A percentile compares a stretch with the other conserved stretches of the same genome.
Evolutionary conservation across 495 filamentous ascomycete species (phyloP).

Genomic region (Poronia punctata): DNA sequence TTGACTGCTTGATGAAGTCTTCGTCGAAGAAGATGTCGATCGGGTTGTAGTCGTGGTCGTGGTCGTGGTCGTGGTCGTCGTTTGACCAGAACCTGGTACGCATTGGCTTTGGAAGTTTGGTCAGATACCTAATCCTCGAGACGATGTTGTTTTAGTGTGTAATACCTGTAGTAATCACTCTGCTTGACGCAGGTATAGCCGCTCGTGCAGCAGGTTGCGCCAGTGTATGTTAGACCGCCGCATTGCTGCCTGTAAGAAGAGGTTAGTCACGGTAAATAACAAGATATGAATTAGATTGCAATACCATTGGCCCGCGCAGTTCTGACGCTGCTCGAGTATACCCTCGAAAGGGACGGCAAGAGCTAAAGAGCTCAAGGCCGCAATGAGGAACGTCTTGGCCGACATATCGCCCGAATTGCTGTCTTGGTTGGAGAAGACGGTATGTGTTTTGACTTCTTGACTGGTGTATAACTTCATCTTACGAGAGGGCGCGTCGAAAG

Average conservation of each 20-base stretch:
- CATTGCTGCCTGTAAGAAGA: conserved; percentile 37
- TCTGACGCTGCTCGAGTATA: conserved; percentile 33
- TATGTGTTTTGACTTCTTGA: too few relatives aligned
- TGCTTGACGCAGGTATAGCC: conserved; percentile 36
- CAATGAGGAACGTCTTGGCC: conserved; percentile 19
- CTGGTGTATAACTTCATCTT: not conserved
- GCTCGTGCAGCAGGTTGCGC: conserved; percentile 40
- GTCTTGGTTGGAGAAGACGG: conserved; percentile 2
- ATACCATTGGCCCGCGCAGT: conserved; percentile 29
- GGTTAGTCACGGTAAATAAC: conserved; percentile 5
- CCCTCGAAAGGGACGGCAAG: conserved; percentile 30
- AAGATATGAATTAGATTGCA: not conserved
- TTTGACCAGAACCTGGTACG: not conserved
- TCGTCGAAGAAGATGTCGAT: not conserved
- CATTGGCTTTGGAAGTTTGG: conserved; percentile 8
- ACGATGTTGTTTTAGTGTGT: not conserved
- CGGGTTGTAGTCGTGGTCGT: conserved; percentile 3
- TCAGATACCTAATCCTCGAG: not conserved
- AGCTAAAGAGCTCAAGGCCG: conserved; percentile 25
- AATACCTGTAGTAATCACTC: conserved; percentile 38
- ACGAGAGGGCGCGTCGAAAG: not conserved
- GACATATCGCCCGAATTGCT: conserved; percentile 13
- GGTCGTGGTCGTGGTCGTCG: not conserved
- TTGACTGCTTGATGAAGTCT: not conserved
- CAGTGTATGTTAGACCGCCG: conserved; percentile 41